Conservation (phyloP, 257 asterid species). For the Solanum piurae region DNA sequence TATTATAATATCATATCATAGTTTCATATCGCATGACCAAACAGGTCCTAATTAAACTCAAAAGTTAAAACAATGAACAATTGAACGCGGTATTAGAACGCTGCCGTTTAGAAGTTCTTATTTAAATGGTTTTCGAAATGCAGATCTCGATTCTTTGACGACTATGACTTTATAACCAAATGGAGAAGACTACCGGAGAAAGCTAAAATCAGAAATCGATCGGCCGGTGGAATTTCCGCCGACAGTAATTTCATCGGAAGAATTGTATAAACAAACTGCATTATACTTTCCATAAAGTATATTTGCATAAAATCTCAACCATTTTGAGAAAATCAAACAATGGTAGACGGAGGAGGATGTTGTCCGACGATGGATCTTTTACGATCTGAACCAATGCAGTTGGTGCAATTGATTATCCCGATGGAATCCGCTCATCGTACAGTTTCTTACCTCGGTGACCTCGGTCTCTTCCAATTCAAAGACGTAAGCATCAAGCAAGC, state of each 20-base stretch:
- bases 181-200: neutral
- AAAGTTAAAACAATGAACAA: neutral
- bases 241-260: neutral
- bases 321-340: neutral
- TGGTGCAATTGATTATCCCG: slow-evolving; percentile 51
- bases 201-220: neutral
- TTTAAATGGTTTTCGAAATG: neutral
- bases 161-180: neutral
- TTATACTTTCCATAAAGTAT: neutral
- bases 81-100: neutral
- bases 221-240: neutral
- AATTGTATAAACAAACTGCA: neutral
- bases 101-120: neutral
- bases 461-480: slow-evolving; percentile 52
- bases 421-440: slow-evolving; percentile 45
- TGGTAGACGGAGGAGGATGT: slow-evolving; percentile 1
- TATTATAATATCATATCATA: no score
- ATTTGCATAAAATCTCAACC: neutral
- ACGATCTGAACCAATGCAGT: slow-evolving; percentile 60
- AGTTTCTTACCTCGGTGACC: slow-evolving; percentile 52
- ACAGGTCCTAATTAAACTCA: no score
- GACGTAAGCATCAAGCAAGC: slow-evolving; percentile 33
- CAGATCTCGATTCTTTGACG: neutral
- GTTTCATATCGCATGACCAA: no score
- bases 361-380: slow-evolving; percentile 50